Evolutionary conservation across 495 filamentous ascomycete genomes (phyloP), one percentile per base, ranked within the genome.

Genomic region (Daldinia grandis): DNA sequence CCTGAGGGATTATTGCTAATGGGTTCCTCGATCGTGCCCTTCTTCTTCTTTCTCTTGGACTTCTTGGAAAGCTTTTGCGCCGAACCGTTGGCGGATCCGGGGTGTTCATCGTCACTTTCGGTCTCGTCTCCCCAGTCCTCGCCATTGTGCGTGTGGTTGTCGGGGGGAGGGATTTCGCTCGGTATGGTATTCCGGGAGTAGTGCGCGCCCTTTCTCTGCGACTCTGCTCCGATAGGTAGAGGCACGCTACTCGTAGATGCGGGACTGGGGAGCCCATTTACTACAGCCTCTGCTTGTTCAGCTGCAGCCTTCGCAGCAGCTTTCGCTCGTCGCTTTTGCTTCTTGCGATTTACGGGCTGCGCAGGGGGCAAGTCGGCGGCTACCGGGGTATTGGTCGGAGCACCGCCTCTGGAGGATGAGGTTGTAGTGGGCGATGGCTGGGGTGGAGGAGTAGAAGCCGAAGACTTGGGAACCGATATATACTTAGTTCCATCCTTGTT

Each of bases 241-340:
- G 68, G 76, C 65, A 65, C 77, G 69, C 70, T 78, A 64, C 68
- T 76, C 31, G 76, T 77, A n/a, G 71, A 73, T 0, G 77, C 72
- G 31, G 79, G 74, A 59, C 78, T 81, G n/a, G 79, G 74, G n/a
- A 78, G 64, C 2, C 81, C 81, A 55, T 84, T 83, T n/a, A 74
- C 53, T 19, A 76, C 50, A n/a, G 74, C 74, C 19, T 57, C 65
- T 37, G 56, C 76, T 51, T 73, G 74, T 42, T 82, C 81, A n/a
- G 81, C 88, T 58, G 88, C 89, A 35, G 88, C 90, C 63, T 90
- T 86, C 17, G 91, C 87, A 42, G 92, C 92, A 53, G 91, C 91
- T 78, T 94, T 95, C 63, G 89, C 84, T 68, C 91, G 88, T 31
- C 91, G 87, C 80, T 97, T 97, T 78, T 94, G 91, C 79, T 97